These are phyloP conservation scores for Neonectria sp. DNA, from an alignment of 2,329 filamentous ascomycete species.

Conservation along the genomic window DNA sequence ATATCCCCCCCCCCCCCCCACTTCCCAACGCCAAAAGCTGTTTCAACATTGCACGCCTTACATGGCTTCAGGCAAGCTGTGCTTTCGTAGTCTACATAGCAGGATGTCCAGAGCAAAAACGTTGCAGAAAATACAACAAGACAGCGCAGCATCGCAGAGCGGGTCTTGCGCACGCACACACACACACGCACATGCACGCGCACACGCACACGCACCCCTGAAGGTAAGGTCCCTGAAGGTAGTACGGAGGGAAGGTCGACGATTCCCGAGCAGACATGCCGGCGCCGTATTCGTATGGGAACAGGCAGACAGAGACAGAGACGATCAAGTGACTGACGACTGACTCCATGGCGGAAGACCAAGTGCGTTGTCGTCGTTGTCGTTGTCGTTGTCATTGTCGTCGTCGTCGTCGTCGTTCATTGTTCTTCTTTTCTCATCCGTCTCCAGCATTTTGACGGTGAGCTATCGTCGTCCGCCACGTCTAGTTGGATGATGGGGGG, in stretches of 20 bases:
- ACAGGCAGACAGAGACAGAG: constrained; percentile 10
- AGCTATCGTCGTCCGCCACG: constrained; percentile 7
- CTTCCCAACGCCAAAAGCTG: neutral
- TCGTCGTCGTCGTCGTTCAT: neutral
- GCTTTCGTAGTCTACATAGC: neutral
- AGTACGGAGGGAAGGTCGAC: constrained; percentile 15
- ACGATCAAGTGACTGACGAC: constrained; percentile 21
- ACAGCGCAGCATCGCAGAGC: constrained; percentile 7
- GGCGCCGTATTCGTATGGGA: constrained; percentile 40
- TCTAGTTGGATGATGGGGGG: constrained; percentile 7
- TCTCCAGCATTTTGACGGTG: constrained; percentile 2
- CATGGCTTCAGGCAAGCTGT: neutral
- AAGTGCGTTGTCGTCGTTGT: constrained; percentile 1
- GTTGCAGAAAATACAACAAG: neutral
- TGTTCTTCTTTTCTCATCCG: constrained; percentile 4
- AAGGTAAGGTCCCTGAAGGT: constrained; percentile 3
- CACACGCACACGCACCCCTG: constrained; percentile 2
- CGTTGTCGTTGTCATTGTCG: neutral
- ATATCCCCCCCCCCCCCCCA: neutral
- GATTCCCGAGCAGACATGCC: constrained; percentile 39
- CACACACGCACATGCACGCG: neutral
- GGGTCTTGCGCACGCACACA: neutral
- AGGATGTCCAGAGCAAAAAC: neutral
- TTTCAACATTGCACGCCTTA: constrained; percentile 2
- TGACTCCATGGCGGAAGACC: constrained; percentile 19